Evolutionary conservation across 108 stramenopile genomes (phyloP), one percentile per base, ranked within the genome.

Genomic region (Skeletonema menzelii): DNA sequence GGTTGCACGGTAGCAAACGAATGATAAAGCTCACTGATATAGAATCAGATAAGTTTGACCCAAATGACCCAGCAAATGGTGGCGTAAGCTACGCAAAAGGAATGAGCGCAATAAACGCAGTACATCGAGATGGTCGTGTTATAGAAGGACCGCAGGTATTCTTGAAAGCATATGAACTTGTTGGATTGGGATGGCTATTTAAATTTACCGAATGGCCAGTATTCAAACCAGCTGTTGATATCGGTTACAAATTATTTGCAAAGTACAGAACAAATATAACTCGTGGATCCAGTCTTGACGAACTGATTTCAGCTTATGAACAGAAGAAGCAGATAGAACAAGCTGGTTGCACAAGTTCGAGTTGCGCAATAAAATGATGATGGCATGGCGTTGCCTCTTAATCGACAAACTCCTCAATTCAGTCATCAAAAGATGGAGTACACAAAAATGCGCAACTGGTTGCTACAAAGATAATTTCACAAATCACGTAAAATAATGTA

Each of bases 81-180:
- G 82, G 80, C 0, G 61, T 88, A 15, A 42, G 63, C 19, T 88
- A 86, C 44, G 77, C 68, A 24, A 63, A 60, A 17, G 87, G 85
- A 17, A 88, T 88, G 87, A 61, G 61, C n/a, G 68, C 80, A 20
- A 86, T 88, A 15, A 79, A 84, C 63, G 87, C 82, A 14, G 73
- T 88, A 12, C 78, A 46, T 27, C 56, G 68, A 30, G 83, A 81
- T 26, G 87, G 87, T 26, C 55, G 60, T 27, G 65, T 85, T 3
- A 35, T 85, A 32, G 57, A 83, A 22, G 87, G 87, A 14, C 76
- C 85, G n/a, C 72, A 75, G 20, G 87, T 87, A 13, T 87, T 87
- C 62, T 32, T 56, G 57, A 20, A 57, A 55, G 79, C 87, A 31
- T 88, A 85, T 46, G 70, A 82, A 27, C 35, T 58, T 8, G 87